Base-by-base conservation (phyloP, 2,329 filamentous ascomycete genomes). In the Colletotrichum acutatum region DNA sequence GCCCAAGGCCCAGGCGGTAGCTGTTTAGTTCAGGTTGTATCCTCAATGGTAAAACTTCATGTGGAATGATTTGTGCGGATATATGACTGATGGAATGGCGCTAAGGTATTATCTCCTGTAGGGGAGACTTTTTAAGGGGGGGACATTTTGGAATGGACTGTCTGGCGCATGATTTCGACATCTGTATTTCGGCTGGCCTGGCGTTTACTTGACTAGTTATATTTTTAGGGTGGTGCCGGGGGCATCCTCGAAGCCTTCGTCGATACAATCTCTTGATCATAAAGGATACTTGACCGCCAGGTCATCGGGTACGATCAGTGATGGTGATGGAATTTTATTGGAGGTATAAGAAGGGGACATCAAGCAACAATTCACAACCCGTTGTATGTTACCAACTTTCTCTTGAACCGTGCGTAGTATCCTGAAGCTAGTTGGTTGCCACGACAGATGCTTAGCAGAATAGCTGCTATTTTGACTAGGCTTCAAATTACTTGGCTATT, bases 21-120 rank as follows among this genome's bases (percentile, higher is more conserved):
- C 32, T 19, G 28, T 22, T 0, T 28, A 22, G 28, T 54, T 53
- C 22, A 32, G 49, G 14, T 26, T 37, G 49, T 37, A 24, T 54
- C 34, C 4, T 54, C 46, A 32, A 34, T 22, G 28, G 53, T 32
- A 8, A 14, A 37, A 53, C 32, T 16, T 34, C 61, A 53, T 22
- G 53, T 24, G n/a, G 61, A 49, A 37, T 54, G 46, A 32, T 53
- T 22, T 64, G 46, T 28, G 14, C 30, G 61, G 46, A 19, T 53
- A 46, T 54, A 37, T 37, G 46, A 37, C 12, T 53, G 61, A 54
- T 12, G 46, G 61, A 63, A 64, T n/a, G 61, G 61, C 46, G 61
- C 61, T 54, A 24, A 26, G n/a, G 61, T 24, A 12, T n/a, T 46
- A 30, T 46, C 28, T 65, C n/a, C 16, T 65, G 52, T 46, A 24